These are phyloP conservation scores for Scedosporium dehoogii DNA, from an alignment of 2,329 filamentous ascomycete species.

Conservation along the genomic window DNA sequence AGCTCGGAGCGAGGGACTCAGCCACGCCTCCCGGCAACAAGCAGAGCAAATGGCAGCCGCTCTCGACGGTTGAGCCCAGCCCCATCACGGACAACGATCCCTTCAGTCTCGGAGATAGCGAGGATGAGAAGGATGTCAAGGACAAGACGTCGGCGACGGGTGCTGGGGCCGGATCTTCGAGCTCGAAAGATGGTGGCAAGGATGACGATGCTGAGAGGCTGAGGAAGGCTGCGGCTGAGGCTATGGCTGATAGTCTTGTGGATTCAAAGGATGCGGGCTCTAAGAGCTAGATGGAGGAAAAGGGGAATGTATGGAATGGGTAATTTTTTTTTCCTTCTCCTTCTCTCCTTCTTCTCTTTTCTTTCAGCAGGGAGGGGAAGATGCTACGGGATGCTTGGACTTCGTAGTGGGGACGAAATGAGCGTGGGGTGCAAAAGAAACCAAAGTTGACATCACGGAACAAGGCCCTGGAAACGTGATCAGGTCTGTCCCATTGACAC, in stretches of 20 bases:
- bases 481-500: neutral
- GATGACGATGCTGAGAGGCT: constrained; percentile 50
- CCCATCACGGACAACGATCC: constrained; percentile 88
- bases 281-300: constrained; percentile 17
- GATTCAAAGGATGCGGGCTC: constrained; percentile 23
- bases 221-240: constrained; percentile 55
- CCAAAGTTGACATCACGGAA: neutral
- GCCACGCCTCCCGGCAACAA: constrained; percentile 41
- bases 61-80: constrained; percentile 70
- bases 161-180: constrained; percentile 38
- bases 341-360: neutral
- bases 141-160: constrained; percentile 19
- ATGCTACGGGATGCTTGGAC: neutral
- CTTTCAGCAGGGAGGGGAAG: neutral
- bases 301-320: neutral
- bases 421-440: neutral
- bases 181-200: constrained; percentile 33
- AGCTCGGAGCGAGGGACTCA: constrained; percentile 40
- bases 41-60: constrained; percentile 92
- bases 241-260: constrained; percentile 47
- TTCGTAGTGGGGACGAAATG: neutral
- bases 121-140: constrained; percentile 70
- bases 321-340: neutral
- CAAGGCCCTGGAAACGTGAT: neutral
- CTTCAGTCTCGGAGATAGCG: constrained; percentile 91